Percentiles rank a stretch among this genome's conserved stretches.
phyloP scores from a whole-genome alignment of 2,329 filamentous ascomycete species.

The Berkeleyomyces basicola region DNA sequence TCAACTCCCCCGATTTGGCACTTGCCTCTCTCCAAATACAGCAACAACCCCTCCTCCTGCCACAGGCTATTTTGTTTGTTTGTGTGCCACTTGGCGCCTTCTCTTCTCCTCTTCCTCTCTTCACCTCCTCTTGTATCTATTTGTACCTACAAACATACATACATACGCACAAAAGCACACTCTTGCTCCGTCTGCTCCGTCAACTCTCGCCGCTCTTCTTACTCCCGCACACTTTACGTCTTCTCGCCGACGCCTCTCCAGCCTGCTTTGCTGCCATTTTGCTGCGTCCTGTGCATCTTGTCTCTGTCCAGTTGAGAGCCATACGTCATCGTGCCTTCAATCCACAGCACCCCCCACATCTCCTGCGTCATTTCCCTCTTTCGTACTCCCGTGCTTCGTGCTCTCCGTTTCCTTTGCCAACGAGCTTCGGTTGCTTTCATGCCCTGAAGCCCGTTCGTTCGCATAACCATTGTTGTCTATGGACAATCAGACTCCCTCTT shows the following conservation, averaged over 20 bases:
- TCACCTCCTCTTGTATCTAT: too few species aligned
- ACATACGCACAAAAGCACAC: too few species aligned
- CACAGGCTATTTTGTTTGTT: neutral
- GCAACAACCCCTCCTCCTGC: neutral
- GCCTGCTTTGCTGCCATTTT: neutral
- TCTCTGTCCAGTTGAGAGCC: neutral
- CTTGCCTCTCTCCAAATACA: neutral
- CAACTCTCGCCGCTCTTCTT: neutral
- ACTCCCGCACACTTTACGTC: neutral
- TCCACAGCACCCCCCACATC: neutral
- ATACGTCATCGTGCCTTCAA: neutral
- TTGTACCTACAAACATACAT: too few species aligned
- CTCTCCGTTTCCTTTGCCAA: neutral
- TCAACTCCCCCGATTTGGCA: neutral
- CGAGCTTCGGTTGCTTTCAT: neutral
- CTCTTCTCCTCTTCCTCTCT: neutral
- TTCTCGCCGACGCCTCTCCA: neutral
- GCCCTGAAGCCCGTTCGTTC: conserved; percentile 6
- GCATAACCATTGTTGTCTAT: conserved; percentile 7
- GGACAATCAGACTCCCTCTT: conserved; percentile 2
- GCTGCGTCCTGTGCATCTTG: conserved; percentile 1
- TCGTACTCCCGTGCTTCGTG: neutral
- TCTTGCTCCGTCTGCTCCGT: neutral
- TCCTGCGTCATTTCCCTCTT: neutral
- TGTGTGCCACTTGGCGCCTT: neutral